Conservation (phyloP, 768 basidiomycete genomes). For the Russula lepida region DNA sequence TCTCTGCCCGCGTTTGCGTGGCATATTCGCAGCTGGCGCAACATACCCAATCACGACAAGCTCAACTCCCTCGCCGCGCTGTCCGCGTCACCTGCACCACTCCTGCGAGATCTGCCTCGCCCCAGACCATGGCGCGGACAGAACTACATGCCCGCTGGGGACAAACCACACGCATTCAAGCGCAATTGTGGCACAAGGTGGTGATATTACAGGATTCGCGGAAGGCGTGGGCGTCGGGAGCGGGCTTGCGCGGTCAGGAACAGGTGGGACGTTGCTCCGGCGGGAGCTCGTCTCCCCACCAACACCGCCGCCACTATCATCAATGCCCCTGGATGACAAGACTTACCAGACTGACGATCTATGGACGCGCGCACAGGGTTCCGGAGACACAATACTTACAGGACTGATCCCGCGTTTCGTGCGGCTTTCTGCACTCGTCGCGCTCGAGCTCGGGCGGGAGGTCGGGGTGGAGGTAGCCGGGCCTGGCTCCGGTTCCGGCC, state of each 20-base stretch:
- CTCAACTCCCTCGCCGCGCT: slow-evolving; percentile 54
- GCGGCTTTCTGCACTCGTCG: slow-evolving; percentile 68
- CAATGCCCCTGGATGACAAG: neutral
- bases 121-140: slow-evolving; percentile 33
- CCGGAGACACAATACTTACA: slow-evolving; percentile 55
- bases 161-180: slow-evolving; percentile 11
- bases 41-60: slow-evolving; percentile 53
- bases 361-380: slow-evolving; percentile 28
- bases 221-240: slow-evolving; percentile 69
- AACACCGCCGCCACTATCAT: too few species aligned
- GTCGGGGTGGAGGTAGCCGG: slow-evolving; percentile 30
- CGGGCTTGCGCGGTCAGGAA: slow-evolving; percentile 51
- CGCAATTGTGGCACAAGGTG: slow-evolving; percentile 27
- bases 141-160: slow-evolving; percentile 16
- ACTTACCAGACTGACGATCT: neutral
- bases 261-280: slow-evolving; percentile 50
- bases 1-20: slow-evolving; percentile 33
- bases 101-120: slow-evolving; percentile 74
- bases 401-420: slow-evolving; percentile 66
- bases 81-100: slow-evolving; percentile 64
- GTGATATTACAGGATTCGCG: slow-evolving; percentile 63
- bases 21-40: slow-evolving; percentile 52
- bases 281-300: slow-evolving; percentile 29
- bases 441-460: slow-evolving; percentile 68
- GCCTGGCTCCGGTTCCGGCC: neutral